Conservation (phyloP, 2,329 filamentous ascomycete genomes). For the Periconia sp. region DNA sequence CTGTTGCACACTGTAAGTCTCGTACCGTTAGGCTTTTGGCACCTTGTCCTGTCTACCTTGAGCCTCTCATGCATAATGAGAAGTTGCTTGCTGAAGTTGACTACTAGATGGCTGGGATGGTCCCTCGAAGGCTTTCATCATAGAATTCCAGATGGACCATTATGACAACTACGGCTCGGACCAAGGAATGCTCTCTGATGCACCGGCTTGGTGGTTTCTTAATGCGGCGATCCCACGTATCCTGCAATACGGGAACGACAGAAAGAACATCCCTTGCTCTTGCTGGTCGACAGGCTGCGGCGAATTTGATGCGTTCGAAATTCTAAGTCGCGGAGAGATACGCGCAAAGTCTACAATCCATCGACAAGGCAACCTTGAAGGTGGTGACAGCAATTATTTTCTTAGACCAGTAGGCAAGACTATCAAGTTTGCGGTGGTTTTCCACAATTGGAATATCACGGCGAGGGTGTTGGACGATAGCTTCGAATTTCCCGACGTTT, state of each 20-base stretch:
- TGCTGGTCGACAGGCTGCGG: conserved; percentile 76
- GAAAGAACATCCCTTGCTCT: conserved; percentile 61
- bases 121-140: conserved; percentile 73
- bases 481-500: conserved; percentile 44
- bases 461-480: conserved; percentile 44
- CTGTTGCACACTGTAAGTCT: conserved; percentile 57
- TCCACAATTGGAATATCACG: conserved; percentile 40
- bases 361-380: conserved; percentile 62
- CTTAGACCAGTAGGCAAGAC: conserved; percentile 64
- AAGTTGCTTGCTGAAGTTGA: conserved; percentile 4
- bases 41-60: background rate
- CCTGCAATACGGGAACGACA: conserved; percentile 66
- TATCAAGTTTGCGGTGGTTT: conserved; percentile 65
- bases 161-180: conserved; percentile 37
- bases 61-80: background rate
- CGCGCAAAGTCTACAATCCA: conserved; percentile 74
- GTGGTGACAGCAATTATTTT: conserved; percentile 75
- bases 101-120: conserved; percentile 73
- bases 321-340: conserved; percentile 68
- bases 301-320: conserved; percentile 78
- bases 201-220: conserved; percentile 77
- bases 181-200: conserved; percentile 61
- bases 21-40: too few relatives aligned
- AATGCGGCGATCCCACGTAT: conserved; percentile 76
- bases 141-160: conserved; percentile 72